Evolutionary conservation across 2,329 filamentous ascomycete genomes (phyloP), one percentile per base, ranked within the genome.

Genomic region (Aspergillus fijiensis): DNA sequence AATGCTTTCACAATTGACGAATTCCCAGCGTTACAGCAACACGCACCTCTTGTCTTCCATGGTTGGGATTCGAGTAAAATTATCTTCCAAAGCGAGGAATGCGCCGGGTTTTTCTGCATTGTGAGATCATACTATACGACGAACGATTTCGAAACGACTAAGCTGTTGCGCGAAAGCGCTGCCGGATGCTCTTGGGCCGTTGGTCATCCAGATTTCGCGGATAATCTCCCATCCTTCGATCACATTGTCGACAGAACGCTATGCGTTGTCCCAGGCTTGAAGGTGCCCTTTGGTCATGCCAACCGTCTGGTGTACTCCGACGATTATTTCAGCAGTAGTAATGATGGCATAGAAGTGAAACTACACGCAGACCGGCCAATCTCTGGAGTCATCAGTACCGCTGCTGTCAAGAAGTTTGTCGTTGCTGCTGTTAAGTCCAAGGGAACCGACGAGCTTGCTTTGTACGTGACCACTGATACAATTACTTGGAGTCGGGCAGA

Each of bases 141-240:
- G 14, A 89, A 98, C 75, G 91, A 91, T 65, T 99, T 99, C 80
- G 82, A 89, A 65, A 84, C 84, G 5, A 77, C 86, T 55, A 84
- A 89, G 65, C 76, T 82, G 5, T 82, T 97, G 60, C 84, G 89
- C 55, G 81, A 84, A 48, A 84, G 87, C 66, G 90, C 90, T 2
- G 82, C 86, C 52, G 88, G 89, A 62, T 99, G 95, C 75, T 86
- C 89, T 74, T 99, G 94, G 92, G 94, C 95, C 55, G 91, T 91
- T 71, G 86, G 87, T 14, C 87, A 90, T 12, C 82, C 85, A 5
- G 77, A 87, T 48, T 97, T 99, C 60, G 78, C 70, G 4, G 65
- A 71, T 51, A 72, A 73, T 23, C 50, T 73, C 73, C 89, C 89
- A 61, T 77, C 88, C 57, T 78, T 83, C 1, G 82, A 89, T 35